Percentiles rank a stretch among this genome's conserved stretches.
Conservation (phyloP, 2,329 filamentous ascomycete species). For the Cordyceps tenuipes region DNA sequence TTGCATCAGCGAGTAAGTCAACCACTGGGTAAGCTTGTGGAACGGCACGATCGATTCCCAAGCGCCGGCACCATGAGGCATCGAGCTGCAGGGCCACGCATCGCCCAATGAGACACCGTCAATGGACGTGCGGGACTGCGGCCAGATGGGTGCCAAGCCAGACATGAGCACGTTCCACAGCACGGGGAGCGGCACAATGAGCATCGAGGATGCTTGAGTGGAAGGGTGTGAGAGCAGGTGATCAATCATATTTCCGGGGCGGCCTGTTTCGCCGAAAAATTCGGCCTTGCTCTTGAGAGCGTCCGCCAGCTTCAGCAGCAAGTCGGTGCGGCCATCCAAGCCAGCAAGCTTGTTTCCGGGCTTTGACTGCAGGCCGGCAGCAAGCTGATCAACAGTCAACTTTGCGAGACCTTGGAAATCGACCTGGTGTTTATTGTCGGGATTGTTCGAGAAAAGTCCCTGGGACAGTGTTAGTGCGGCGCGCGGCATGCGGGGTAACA, state of each 20-base stretch:
- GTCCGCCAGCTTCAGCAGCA: constrained; percentile 66
- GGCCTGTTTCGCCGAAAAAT: constrained; percentile 73
- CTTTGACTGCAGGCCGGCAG: constrained; percentile 75
- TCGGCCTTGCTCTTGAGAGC: constrained; percentile 69
- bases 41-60: constrained; percentile 83
- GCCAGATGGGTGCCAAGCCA: constrained; percentile 82
- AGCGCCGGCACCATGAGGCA: constrained; percentile 56
- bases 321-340: constrained; percentile 71
- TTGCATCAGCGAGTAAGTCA: constrained; percentile 88
- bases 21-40: constrained; percentile 92
- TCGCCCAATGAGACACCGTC: constrained; percentile 84
- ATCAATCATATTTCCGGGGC: constrained; percentile 92
- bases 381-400: constrained; percentile 66
- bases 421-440: constrained; percentile 76
- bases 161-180: constrained; percentile 89
- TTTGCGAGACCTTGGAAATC: constrained; percentile 72
- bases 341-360: constrained; percentile 76
- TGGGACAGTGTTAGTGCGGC: constrained; percentile 22
- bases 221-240: constrained; percentile 88
- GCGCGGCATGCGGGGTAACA: background rate
- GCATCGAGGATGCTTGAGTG: constrained; percentile 79
- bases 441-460: constrained; percentile 80
- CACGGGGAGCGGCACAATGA: constrained; percentile 77
- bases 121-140: constrained; percentile 73
- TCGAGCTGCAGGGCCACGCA: constrained; percentile 81